phyloP scores from a whole-genome alignment of 345 rosid genomes.

The Gossypium stocksii region DNA sequence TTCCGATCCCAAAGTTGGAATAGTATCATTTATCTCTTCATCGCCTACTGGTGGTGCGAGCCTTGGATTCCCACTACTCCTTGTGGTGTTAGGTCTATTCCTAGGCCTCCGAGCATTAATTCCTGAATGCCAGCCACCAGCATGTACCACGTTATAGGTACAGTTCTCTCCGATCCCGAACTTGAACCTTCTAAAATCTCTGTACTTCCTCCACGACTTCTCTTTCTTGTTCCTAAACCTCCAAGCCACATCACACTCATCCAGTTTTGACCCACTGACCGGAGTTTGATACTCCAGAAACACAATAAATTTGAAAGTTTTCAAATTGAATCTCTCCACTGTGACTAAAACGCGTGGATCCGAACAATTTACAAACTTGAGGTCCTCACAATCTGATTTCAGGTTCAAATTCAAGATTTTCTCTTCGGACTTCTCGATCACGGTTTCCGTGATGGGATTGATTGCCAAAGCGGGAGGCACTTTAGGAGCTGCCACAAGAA shows the following conservation, averaged over 20 bases:
- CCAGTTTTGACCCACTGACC: conserved; percentile 28
- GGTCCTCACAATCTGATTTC: conserved; percentile 42
- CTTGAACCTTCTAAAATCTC: conserved; percentile 87
- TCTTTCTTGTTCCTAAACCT: conserved; percentile 90
- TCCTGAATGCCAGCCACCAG: conserved; percentile 85
- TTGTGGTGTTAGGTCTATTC: conserved; percentile 24
- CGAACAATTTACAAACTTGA: conserved; percentile 65
- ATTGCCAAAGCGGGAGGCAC: conserved; percentile 27
- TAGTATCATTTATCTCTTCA: conserved; percentile 65
- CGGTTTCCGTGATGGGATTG: conserved; percentile 38
- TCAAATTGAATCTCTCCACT: conserved; percentile 81
- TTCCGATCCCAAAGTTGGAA: conserved; percentile 54
- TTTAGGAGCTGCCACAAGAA: conserved; percentile 15
- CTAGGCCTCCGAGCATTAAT: conserved; percentile 63
- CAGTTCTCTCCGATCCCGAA: conserved; percentile 62
- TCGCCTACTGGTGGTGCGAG: conserved; percentile 26
- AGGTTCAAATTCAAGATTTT: conserved; percentile 33
- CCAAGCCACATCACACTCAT: conserved; percentile 90
- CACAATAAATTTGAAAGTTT: conserved; percentile 52
- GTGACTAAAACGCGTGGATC: conserved; percentile 71
- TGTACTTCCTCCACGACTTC: conserved; percentile 89
- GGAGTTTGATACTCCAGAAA: conserved; percentile 10
- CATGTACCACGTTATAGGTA: conserved; percentile 49
- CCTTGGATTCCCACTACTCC: conserved; percentile 28
- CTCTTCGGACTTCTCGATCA: conserved; percentile 46